Percentiles rank a stretch among this genome's conserved stretches.
phyloP scores from a whole-genome alignment of 768 basidiomycete genomes.

The Boletus reticulatus region DNA sequence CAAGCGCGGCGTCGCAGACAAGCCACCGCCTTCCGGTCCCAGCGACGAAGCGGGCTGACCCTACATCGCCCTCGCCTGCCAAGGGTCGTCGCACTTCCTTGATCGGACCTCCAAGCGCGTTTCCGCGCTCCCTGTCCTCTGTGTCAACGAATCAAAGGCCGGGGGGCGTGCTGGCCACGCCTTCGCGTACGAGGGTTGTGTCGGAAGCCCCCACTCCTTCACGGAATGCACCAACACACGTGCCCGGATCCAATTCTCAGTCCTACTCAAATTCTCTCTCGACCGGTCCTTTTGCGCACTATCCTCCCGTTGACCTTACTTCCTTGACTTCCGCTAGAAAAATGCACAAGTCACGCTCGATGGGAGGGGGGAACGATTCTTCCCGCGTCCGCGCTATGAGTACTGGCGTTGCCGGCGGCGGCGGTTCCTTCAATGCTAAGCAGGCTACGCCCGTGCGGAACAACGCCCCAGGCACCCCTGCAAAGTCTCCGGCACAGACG shows the following conservation, averaged over 20 bases:
- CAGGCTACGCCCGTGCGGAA: conserved; percentile 16
- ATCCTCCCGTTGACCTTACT: conserved; percentile 39
- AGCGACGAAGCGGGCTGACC: conserved; percentile 23
- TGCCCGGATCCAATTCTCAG: conserved; percentile 17
- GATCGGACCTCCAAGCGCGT: conserved; percentile 29
- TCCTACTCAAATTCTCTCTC: conserved; percentile 27
- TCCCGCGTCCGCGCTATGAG: conserved; percentile 20
- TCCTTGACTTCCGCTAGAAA: conserved; percentile 39
- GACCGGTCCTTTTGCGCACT: conserved; percentile 17
- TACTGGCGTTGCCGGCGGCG: conserved; percentile 2
- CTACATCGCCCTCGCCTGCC: conserved; percentile 28
- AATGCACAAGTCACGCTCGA: conserved; percentile 29
- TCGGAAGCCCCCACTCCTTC: conserved; percentile 38
- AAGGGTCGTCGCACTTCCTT: conserved; percentile 28
- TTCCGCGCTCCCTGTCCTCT: conserved; percentile 17
- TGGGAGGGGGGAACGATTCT: conserved; percentile 7
- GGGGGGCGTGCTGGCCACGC: conserved; percentile 32
- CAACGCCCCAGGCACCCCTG: conserved; percentile 12
- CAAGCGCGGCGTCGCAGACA: conserved; percentile 35
- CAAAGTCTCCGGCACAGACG: conserved; percentile 14
- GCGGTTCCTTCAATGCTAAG: conserved; percentile 4
- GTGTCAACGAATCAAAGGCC: conserved; percentile 15
- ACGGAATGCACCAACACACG: conserved; percentile 24
- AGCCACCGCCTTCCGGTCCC: conserved; percentile 42
- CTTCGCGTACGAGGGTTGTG: conserved; percentile 41